A percentile compares a stretch with the other conserved stretches of the same genome.
These are phyloP conservation scores for Paramecium caudatum DNA, from an alignment of 73 alveolate genomes.

Conservation along the genomic window DNA sequence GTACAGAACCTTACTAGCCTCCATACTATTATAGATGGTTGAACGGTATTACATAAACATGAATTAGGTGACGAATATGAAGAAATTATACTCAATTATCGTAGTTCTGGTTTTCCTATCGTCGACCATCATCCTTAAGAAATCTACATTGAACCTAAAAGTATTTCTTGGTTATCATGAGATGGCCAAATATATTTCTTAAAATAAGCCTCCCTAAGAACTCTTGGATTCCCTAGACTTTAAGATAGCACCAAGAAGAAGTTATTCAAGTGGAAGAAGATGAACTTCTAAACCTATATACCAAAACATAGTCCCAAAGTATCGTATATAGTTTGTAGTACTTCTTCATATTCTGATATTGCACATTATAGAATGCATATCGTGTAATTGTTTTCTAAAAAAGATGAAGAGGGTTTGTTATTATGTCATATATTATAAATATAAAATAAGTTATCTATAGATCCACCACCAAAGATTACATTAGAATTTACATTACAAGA, in stretches of 20 bases:
- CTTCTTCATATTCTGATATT: slow-evolving; percentile 1
- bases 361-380: slow-evolving; percentile 55
- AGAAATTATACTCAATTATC: background rate
- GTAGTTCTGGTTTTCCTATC: background rate
- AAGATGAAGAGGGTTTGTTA: slow-evolving; percentile 41
- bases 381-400: slow-evolving; percentile 5
- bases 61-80: slow-evolving; percentile 2
- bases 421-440: slow-evolving; percentile 16
- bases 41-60: background rate
- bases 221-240: background rate
- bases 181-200: background rate
- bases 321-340: slow-evolving; percentile 52
- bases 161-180: background rate
- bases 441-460: background rate
- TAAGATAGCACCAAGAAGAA: background rate
- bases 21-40: background rate
- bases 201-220: background rate
- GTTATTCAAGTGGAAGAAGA: slow-evolving; percentile 51
- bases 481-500: slow-evolving; percentile 12
- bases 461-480: background rate
- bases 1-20: background rate
- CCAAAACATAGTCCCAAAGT: slow-evolving; percentile 49
- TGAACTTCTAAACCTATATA: slow-evolving; percentile 10
- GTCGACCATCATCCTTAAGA: background rate
- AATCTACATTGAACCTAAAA: background rate